Conservation (phyloP, 192 early-diverging fungal genomes). For the Pilobolus umbonatus region DNA sequence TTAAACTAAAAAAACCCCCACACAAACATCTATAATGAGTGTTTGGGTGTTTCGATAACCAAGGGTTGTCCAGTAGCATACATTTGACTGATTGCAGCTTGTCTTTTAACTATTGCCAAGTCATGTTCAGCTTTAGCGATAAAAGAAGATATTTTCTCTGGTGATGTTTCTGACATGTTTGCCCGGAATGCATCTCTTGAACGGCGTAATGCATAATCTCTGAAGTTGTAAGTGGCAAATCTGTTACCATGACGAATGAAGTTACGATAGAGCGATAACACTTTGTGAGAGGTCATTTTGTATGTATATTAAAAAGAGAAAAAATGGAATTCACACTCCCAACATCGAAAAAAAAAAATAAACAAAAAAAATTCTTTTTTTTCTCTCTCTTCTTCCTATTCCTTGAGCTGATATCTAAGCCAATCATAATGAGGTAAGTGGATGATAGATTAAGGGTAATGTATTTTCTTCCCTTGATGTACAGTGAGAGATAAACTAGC, state of each 20-base stretch:
- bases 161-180: conserved; percentile 50
- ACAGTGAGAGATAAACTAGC: too few species aligned
- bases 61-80: conserved; percentile 61
- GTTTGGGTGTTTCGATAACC: conserved; percentile 57
- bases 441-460: too few species aligned
- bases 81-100: conserved; percentile 70
- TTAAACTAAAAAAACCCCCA: too few species aligned
- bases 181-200: conserved; percentile 74
- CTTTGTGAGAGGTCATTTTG: conserved; percentile 34
- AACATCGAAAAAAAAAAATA: too few species aligned
- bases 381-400: too few species aligned
- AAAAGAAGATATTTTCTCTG: conserved; percentile 46
- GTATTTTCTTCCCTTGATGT: too few species aligned
- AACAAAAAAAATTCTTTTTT: too few species aligned
- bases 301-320: not conserved
- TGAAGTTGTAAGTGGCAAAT: conserved; percentile 86
- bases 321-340: not conserved
- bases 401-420: too few species aligned
- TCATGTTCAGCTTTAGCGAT: conserved; percentile 60
- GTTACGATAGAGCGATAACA: conserved; percentile 71
- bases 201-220: conserved; percentile 77
- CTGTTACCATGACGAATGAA: conserved; percentile 68
- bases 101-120: conserved; percentile 69
- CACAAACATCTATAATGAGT: too few species aligned
- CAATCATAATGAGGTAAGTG: too few species aligned